Evolutionary conservation across 78 protist species (phyloP).

Genomic region (Dictyostelium capitatum): DNA sequence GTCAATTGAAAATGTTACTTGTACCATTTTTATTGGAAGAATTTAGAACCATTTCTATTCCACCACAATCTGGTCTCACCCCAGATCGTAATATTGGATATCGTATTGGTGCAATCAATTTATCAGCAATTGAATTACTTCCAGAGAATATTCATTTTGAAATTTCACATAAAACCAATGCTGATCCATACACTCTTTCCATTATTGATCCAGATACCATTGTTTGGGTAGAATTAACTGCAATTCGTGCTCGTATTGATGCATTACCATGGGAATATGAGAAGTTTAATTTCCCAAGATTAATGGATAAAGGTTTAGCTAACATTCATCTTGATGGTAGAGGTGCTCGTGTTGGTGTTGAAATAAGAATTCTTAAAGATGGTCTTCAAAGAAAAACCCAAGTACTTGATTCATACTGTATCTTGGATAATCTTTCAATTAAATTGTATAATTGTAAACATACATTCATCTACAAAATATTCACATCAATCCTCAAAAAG

Average conservation of each 20-base stretch:
- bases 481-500: background rate
- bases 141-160: conserved; percentile 81
- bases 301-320: conserved; percentile 41
- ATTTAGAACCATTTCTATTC: conserved; percentile 74
- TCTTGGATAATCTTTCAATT: conserved; percentile 20
- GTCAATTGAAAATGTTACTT: conserved; percentile 57
- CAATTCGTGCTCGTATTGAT: conserved; percentile 71
- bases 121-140: conserved; percentile 59
- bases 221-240: conserved; percentile 70
- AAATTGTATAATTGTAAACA: conserved; percentile 54
- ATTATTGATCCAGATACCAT: conserved; percentile 74
- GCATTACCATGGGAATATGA: conserved; percentile 38
- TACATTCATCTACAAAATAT: conserved; percentile 42
- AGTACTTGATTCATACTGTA: conserved; percentile 62
- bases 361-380: conserved; percentile 10
- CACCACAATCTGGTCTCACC: conserved; percentile 42
- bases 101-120: conserved; percentile 54
- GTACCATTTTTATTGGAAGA: conserved; percentile 77
- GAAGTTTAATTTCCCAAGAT: conserved; percentile 42
- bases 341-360: conserved; percentile 79
- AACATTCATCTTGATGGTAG: conserved; percentile 50
- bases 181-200: conserved; percentile 75
- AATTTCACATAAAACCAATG: conserved; percentile 62
- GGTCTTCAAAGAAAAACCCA: conserved; percentile 63
- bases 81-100: conserved; percentile 51